Base-by-base conservation (phyloP, 164 flowering plant species). In the Euptelea pleiosperma region DNA sequence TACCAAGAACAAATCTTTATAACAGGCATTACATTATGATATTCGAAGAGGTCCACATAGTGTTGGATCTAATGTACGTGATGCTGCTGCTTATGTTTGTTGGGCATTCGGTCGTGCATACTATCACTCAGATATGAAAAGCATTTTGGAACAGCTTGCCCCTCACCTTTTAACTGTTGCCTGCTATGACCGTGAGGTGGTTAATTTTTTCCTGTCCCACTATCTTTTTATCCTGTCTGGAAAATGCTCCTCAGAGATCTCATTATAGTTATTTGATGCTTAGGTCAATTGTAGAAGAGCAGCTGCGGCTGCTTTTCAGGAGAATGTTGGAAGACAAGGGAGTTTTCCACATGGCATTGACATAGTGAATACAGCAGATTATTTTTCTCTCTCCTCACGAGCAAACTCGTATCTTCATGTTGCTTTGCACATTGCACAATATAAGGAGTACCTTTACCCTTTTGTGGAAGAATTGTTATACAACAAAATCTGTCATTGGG, bases 101-200 rank as follows among this genome's bases (percentile, higher is more conserved):
- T 93, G 99, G 99, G 99, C 99, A 35, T 90, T 93, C 77, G 99
- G 97, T 22, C 91, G 99, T 70, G 94, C 99, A 57, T 93, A 93
- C 77, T 77, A 60, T 72, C 83, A 82, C 60, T 57, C 79, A 41
- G 99, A 90, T 61, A 88, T 93, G 97, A 86, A 78, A 73, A 72
- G 45, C 57, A 68, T 90, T 49, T 73, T 93, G 72, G 83, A 83
- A 46, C 79, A 79, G 74, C 86, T 93, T 62, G 92, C 95, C 64
- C 96, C 96, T 16, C 92, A 93, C 71, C 89, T 93, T 42, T 66
- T 93, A 68, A 74, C 81, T 16, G 83, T 90, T 41, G 96, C 97
- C 36, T 93, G 97, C 75, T 93, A 86, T 79, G 99, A 93, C 61
- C 97, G 99, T 46, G 99, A 93, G 95, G 99, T 93, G 58, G 49